These are phyloP conservation scores for Sugiyamaella americana DNA, from an alignment of 805 yeast genomes.

Conservation along the genomic window DNA sequence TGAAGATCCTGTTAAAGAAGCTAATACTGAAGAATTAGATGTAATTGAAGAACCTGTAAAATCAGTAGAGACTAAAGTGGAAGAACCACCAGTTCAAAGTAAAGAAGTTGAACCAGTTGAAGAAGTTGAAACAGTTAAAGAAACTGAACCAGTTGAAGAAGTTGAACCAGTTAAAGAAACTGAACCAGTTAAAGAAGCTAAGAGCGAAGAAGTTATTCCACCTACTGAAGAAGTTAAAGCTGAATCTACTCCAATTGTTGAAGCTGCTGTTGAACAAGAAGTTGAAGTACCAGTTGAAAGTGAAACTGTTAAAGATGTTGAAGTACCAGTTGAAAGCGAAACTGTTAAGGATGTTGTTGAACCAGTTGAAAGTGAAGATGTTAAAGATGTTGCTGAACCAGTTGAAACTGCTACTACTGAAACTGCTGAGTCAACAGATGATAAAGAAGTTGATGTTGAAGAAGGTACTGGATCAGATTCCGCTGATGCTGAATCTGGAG, in stretches of 20 bases:
- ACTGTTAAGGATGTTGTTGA: not conserved
- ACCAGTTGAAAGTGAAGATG: slow-evolving; percentile 3
- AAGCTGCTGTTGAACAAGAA: slow-evolving; percentile 7
- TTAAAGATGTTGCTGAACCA: not conserved
- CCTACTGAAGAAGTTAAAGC: slow-evolving; percentile 2
- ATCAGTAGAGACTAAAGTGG: slow-evolving; percentile 7
- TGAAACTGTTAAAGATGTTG: slow-evolving; percentile 4
- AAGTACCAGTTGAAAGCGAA: slow-evolving; percentile 3
- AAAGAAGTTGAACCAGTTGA: slow-evolving; percentile 2
- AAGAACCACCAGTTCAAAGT: slow-evolving; percentile 5
- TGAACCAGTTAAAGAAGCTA: slow-evolving; percentile 4
- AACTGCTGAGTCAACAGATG: slow-evolving; percentile 1
- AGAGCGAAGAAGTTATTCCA: slow-evolving; percentile 5
- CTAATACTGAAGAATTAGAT: slow-evolving; percentile 9
- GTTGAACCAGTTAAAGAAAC: slow-evolving; percentile 9
- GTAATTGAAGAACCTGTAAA: slow-evolving; percentile 11
- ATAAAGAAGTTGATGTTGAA: no score
- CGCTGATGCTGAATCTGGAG: slow-evolving; percentile 10
- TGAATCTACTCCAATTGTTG: not conserved
- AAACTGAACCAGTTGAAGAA: no score
- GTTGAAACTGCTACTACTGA: slow-evolving; percentile 7
- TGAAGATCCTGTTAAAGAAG: slow-evolving; percentile 6
- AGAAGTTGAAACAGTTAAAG: slow-evolving; percentile 1
- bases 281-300: not conserved
- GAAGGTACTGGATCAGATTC: slow-evolving; percentile 5